phyloP scores from a whole-genome alignment of 163 green algal species.

The Volvox carteri region DNA sequence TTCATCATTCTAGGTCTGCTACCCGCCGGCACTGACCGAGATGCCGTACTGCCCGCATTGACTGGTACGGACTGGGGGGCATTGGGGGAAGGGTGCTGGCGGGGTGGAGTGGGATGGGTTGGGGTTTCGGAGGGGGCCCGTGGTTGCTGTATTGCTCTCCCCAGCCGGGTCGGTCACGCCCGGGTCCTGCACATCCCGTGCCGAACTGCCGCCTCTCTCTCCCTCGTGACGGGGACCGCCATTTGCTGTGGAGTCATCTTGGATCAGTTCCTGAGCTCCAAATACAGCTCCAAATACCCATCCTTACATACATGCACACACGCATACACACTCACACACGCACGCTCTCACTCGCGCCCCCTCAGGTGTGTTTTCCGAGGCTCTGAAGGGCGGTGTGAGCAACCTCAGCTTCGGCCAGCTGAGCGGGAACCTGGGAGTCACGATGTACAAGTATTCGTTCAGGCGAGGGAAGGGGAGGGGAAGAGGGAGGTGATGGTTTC shows the following conservation, averaged over 20 bases:
- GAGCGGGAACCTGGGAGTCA: slow-evolving; percentile 76
- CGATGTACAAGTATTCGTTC: slow-evolving; percentile 72
- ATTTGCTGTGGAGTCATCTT: no score
- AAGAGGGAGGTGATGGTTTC: neutral
- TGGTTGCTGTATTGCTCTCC: no score
- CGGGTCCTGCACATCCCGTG: no score
- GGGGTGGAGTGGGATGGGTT: neutral
- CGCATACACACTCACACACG: neutral
- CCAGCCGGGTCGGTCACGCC: no score
- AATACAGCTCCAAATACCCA: neutral
- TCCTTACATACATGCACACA: neutral
- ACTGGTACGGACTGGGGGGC: slow-evolving; percentile 64
- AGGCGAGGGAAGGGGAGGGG: slow-evolving; percentile 10
- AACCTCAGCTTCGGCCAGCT: slow-evolving; percentile 90
- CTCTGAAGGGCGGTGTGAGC: slow-evolving; percentile 81
- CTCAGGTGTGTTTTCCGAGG: slow-evolving; percentile 86
- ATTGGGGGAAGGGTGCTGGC: neutral
- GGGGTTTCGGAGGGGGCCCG: no score
- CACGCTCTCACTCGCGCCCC: neutral
- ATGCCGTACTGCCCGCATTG: slow-evolving; percentile 79
- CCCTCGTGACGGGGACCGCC: no score
- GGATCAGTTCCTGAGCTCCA: no score
- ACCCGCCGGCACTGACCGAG: slow-evolving; percentile 70
- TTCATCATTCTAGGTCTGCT: slow-evolving; percentile 92
- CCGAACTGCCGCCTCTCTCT: no score